Evolutionary conservation across 257 asterid species (phyloP), one percentile per base, ranked within the genome.

Genomic region (Penstemon eatonii): DNA sequence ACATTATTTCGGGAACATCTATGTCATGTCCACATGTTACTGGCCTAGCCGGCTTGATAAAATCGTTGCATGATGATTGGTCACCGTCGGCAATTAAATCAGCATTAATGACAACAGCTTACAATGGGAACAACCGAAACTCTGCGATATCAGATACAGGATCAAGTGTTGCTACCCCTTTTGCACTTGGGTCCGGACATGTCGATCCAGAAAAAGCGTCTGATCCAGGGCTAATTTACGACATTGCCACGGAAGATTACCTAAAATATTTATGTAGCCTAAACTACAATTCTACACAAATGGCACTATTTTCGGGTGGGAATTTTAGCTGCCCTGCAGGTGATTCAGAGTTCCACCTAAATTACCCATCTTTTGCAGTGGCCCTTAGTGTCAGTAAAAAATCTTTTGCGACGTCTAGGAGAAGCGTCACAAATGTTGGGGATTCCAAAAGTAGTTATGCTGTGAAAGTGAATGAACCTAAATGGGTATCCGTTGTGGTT

Each of bases 21-120:
- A 89, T 89, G 96, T 85, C 95, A 0, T 89, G 95, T 40, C 96
- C 96, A 15, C 95, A 89, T 46, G 80, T 89, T 6, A 78, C 84
- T 45, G 96, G 95, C 63, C 18, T 87, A 42, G 91, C 89, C 3
- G 95, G 95, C 13, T 74, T 87, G 2, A 76, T 89, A 57, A 89
- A 84, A 68, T 87, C 96, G 5, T 58, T 47, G 25, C 95, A 84
- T 67, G 56, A 53, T 25, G 65, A 70, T 4, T 89, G 96, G 96
- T 87, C 92, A 7, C 92, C 96, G 0, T 91, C 94, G 18, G 94
- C 91, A 7, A 84, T 88, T 25, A 88, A 80, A 50, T 89, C 95
- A 5, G 96, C 96, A 49, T 6, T 89, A 6, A 87, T 89, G 96
- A 87, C 96, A 39, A 85, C 91, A 8, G 81, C 95, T 8, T 81